These are phyloP conservation scores for Coemansia sp. DNA, from an alignment of 192 early-diverging fungal genomes.

Conservation along the genomic window DNA sequence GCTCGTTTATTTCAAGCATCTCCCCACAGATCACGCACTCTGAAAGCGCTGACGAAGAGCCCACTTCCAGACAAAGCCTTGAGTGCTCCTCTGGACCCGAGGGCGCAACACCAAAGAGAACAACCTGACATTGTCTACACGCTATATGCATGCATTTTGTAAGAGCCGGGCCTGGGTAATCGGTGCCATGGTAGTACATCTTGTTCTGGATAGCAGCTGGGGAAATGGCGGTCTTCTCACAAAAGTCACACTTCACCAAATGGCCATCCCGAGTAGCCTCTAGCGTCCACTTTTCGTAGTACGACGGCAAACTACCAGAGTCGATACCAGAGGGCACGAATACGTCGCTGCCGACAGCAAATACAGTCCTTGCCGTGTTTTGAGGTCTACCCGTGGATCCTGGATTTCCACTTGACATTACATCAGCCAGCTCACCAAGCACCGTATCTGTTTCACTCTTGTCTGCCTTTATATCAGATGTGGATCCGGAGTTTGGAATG, in stretches of 20 bases:
- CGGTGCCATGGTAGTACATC: slow-evolving; percentile 14
- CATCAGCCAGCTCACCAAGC: neutral
- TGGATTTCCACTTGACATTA: neutral
- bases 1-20: slow-evolving; percentile 29
- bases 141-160: slow-evolving; percentile 45
- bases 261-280: slow-evolving; percentile 17
- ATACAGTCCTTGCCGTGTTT: neutral
- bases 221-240: slow-evolving; percentile 24
- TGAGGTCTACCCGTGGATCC: neutral
- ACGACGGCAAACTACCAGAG: slow-evolving; percentile 2
- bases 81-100: slow-evolving; percentile 17
- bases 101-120: slow-evolving; percentile 27
- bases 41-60: slow-evolving; percentile 10
- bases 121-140: slow-evolving; percentile 36
- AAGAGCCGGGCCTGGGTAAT: slow-evolving; percentile 38
- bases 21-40: slow-evolving; percentile 47
- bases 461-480: neutral
- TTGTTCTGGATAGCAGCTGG: slow-evolving; percentile 3
- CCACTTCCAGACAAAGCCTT: slow-evolving; percentile 10
- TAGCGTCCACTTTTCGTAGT: slow-evolving; percentile 19
- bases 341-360: neutral
- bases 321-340: neutral
- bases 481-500: neutral
- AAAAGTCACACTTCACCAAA: slow-evolving; percentile 34
- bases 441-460: neutral